Evolutionary conservation across 176 grass and related monocot genomes (phyloP), one percentile per base, ranked within the genome.

Genomic region (Cymbopogon citratus): DNA sequence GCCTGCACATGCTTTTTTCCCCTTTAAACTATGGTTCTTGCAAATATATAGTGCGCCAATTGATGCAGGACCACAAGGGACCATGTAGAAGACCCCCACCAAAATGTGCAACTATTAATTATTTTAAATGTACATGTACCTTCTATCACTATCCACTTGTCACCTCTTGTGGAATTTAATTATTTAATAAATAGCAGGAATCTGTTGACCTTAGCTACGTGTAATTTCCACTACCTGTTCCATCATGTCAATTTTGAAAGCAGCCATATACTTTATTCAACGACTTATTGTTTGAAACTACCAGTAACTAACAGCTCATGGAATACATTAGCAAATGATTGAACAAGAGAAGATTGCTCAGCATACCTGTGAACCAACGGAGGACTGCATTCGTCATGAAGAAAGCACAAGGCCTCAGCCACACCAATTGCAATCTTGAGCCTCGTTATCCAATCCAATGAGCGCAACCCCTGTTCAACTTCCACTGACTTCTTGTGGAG

Each of bases 361-460:
- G 51, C 38, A 56, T 89, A 98, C 92, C 96, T 89, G 74, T 98
- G 96, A 63, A 98, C 91, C 77, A 98, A 77, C 19, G 96, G 85
- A 21, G 96, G 92, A 65, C 64, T 90, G 59, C 88, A 93, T 57
- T 91, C 90, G 5, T 98, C 76, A 52, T 98, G 96, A 79, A 98
- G 89, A 83, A 95, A 95, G 72, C 96, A 95, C 68, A 98, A 72
- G 12, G 90, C 96, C 82, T 98, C 92, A 27, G 88, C 89, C 15
- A 93, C 56, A 27, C 92, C 96, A 40, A 48, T 90, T 23, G 96
- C 96, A 34, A 98, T 90, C 79, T 98, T 98, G 73, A 98, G 74
- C 79, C 96, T 89, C 21, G 89, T 98, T 88, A 98, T 98, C 96
- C 96, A 98, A 77, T 98, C 96, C 76, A 98, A 84, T 9, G 96